A percentile compares a stretch with the other conserved stretches of the same genome.
These are phyloP conservation scores for Saccharomyces eubayanus DNA, from an alignment of 805 yeast genomes.

Conservation along the genomic window DNA sequence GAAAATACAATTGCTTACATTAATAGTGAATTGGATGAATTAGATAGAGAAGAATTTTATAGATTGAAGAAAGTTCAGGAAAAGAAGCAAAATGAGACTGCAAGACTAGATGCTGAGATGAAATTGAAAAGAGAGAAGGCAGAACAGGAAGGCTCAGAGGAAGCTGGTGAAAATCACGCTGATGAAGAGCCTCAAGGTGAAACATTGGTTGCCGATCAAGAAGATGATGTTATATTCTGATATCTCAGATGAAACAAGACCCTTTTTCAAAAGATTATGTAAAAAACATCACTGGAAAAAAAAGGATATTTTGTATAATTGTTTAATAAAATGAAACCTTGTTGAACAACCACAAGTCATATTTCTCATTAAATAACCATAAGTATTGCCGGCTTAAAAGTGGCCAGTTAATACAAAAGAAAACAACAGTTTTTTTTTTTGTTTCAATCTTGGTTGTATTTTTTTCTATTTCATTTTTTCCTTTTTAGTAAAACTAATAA, in stretches of 20 bases:
- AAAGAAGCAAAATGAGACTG: constrained; percentile 77
- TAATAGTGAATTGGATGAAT: constrained; percentile 92
- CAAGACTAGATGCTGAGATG: constrained; percentile 50
- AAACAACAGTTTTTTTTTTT: background rate
- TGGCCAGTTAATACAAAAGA: too few species aligned
- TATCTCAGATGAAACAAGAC: background rate
- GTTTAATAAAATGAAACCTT: background rate
- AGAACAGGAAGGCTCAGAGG: constrained; percentile 22
- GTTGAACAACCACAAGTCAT: background rate
- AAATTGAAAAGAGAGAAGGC: constrained; percentile 20
- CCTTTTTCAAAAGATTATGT: background rate
- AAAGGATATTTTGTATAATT: background rate
- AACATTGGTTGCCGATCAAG: constrained; percentile 33
- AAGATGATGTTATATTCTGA: constrained; percentile 41
- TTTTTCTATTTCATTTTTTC: background rate
- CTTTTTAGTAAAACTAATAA: too few species aligned
- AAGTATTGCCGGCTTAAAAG: background rate
- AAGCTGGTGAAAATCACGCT: constrained; percentile 8
- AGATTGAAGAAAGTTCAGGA: constrained; percentile 93
- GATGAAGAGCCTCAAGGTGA: constrained; percentile 13
- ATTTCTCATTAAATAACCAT: background rate
- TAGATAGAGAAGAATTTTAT: constrained; percentile 97
- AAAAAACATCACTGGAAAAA: background rate
- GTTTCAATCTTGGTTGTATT: background rate
- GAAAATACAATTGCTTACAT: constrained; percentile 89